phyloP scores from a whole-genome alignment of 306 rosid species.

The Cicer chorassanicum region DNA sequence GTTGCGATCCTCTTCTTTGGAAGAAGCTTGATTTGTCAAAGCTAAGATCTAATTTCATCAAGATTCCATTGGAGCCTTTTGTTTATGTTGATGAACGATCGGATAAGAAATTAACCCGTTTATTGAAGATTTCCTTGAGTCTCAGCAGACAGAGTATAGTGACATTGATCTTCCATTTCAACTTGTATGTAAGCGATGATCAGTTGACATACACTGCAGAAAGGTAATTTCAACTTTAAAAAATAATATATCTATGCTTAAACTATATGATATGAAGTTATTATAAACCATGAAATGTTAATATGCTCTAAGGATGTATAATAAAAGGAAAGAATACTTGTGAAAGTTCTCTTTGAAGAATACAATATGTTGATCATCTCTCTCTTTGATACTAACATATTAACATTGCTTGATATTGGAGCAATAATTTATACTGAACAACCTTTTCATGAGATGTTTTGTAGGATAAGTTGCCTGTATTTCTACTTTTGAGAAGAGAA shows the following conservation, averaged over 20 bases:
- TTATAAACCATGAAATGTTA: conserved; percentile 9
- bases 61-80: conserved; percentile 74
- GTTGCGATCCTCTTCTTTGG: conserved; percentile 78
- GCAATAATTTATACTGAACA: background rate
- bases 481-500: background rate
- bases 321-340: conserved; percentile 2
- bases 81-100: conserved; percentile 73
- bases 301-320: background rate
- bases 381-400: background rate
- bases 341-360: background rate
- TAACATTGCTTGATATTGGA: conserved; percentile 18
- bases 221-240: conserved; percentile 59
- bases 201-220: conserved; percentile 83
- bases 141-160: conserved; percentile 62
- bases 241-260: background rate
- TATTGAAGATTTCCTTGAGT: conserved; percentile 70
- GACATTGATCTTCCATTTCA: conserved; percentile 74
- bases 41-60: conserved; percentile 72
- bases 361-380: conserved; percentile 33
- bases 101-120: conserved; percentile 57
- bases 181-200: conserved; percentile 70
- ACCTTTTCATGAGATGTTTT: background rate
- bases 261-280: background rate
- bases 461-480: background rate
- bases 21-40: conserved; percentile 75